phyloP scores from a whole-genome alignment of 2,329 filamentous ascomycete genomes.

The Coniella lustricola region DNA sequence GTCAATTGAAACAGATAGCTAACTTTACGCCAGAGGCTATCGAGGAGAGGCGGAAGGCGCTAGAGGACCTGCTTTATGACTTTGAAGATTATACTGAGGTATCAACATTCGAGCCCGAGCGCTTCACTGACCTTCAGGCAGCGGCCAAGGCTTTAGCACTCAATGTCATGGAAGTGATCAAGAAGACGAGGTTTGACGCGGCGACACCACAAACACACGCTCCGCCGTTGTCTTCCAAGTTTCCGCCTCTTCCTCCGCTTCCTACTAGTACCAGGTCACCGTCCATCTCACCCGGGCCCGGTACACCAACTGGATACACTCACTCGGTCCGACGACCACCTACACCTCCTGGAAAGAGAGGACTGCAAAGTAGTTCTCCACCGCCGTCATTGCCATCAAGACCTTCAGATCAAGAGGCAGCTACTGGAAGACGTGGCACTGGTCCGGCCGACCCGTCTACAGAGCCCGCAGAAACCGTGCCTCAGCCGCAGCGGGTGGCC shows the following conservation, averaged over 20 bases:
- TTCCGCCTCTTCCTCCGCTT: conserved; percentile 25
- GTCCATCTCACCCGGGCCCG: not conserved
- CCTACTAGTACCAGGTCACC: conserved; percentile 8
- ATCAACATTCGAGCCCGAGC: conserved; percentile 29
- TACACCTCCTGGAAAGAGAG: not conserved
- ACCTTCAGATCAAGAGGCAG: not conserved
- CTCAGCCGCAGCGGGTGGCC: not conserved
- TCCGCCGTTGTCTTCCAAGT: conserved; percentile 14
- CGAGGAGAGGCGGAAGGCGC: conserved; percentile 7
- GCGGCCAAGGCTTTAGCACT: conserved; percentile 34
- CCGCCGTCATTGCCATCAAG: not conserved
- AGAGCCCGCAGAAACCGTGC: not conserved
- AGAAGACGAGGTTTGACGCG: conserved; percentile 25
- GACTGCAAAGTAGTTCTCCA: not conserved
- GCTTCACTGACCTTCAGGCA: conserved; percentile 31
- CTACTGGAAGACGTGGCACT: not conserved
- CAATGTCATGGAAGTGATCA: conserved; percentile 30
- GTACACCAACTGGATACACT: not conserved
- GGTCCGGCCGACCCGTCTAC: not conserved
- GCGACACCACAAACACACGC: conserved; percentile 3
- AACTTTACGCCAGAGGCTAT: conserved; percentile 1
- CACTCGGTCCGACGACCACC: not conserved
- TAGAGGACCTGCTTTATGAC: conserved; percentile 33
- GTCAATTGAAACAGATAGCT: conserved; percentile 1
- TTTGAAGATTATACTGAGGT: conserved; percentile 35